Percentiles rank a stretch among this genome's conserved stretches.
These are phyloP conservation scores for Chaetomium globosum DNA, from an alignment of 2,329 filamentous ascomycete species.

Conservation along the genomic window DNA sequence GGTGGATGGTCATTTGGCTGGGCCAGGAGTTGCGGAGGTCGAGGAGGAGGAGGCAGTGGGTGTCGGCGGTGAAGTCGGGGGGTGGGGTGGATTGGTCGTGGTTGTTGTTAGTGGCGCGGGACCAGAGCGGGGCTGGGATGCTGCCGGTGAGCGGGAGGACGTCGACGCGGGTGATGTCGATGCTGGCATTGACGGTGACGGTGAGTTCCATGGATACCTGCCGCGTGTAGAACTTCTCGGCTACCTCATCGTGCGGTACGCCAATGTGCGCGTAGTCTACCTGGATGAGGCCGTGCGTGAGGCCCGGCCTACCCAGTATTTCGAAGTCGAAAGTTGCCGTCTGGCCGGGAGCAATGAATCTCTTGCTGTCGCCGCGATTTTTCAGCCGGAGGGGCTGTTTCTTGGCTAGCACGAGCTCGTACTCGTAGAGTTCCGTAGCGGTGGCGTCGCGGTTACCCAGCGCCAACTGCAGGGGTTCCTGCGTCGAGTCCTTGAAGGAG, in stretches of 20 bases:
- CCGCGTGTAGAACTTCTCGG: constrained; percentile 78
- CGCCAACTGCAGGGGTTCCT: constrained; percentile 72
- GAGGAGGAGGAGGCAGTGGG: constrained; percentile 77
- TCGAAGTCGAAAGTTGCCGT: constrained; percentile 78
- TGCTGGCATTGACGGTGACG: constrained; percentile 87
- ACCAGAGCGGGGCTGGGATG: constrained; percentile 65
- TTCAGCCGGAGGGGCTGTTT: constrained; percentile 67
- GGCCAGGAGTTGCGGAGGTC: constrained; percentile 92
- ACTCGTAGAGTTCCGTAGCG: constrained; percentile 79
- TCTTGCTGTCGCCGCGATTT: constrained; percentile 54
- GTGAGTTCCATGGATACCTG: constrained; percentile 79
- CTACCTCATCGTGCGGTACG: constrained; percentile 65
- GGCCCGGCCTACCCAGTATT: constrained; percentile 80
- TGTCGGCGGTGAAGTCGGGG: constrained; percentile 52
- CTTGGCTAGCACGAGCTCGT: constrained; percentile 76
- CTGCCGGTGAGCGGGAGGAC: constrained; percentile 71
- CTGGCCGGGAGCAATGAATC: constrained; percentile 67
- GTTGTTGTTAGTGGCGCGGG: constrained; percentile 42
- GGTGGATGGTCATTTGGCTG: constrained; percentile 68
- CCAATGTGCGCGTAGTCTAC: constrained; percentile 87
- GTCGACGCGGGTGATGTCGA: constrained; percentile 80
- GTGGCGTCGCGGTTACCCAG: constrained; percentile 75
- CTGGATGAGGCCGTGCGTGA: constrained; percentile 77
- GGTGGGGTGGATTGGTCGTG: constrained; percentile 32
- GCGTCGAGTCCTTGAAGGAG: constrained; percentile 87